Conservation (phyloP, 495 filamentous ascomycete species). For the Elasticomyces elasticus region DNA sequence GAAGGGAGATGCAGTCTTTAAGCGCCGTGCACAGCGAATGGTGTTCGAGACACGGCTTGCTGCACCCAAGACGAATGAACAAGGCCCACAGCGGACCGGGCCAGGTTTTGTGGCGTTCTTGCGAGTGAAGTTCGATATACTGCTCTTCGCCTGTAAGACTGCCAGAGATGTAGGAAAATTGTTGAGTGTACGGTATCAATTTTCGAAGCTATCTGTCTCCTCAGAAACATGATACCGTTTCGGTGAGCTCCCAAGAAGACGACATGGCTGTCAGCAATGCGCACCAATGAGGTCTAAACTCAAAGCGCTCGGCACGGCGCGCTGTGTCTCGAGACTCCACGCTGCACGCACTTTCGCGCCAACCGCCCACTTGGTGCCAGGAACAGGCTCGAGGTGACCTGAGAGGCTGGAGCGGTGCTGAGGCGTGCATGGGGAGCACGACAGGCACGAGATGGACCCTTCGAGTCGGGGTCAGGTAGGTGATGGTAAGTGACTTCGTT, state of each 20-base stretch:
- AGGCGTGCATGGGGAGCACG: background rate
- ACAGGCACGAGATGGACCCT: background rate
- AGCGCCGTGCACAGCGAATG: constrained; percentile 15
- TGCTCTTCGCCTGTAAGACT: too few relatives aligned
- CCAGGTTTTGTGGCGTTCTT: background rate
- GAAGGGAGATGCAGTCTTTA: constrained; percentile 2
- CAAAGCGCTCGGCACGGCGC: background rate
- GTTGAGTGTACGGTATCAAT: too few relatives aligned
- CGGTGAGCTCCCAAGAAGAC: too few relatives aligned
- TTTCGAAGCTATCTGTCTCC: too few relatives aligned
- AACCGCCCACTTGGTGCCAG: background rate
- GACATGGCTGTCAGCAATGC: too few relatives aligned
- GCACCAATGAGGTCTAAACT: too few relatives aligned
- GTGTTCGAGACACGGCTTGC: background rate
- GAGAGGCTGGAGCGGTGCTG: background rate
- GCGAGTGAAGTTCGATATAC: too few relatives aligned
- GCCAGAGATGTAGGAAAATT: too few relatives aligned
- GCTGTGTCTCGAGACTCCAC: background rate
- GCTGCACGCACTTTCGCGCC: background rate
- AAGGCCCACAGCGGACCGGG: background rate
- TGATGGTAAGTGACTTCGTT: background rate
- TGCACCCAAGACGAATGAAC: background rate
- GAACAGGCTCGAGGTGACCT: background rate
- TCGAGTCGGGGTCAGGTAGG: background rate
- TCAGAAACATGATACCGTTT: too few relatives aligned